phyloP scores from a whole-genome alignment of 352 stramenopile genomes.

The Pythium volutum region DNA sequence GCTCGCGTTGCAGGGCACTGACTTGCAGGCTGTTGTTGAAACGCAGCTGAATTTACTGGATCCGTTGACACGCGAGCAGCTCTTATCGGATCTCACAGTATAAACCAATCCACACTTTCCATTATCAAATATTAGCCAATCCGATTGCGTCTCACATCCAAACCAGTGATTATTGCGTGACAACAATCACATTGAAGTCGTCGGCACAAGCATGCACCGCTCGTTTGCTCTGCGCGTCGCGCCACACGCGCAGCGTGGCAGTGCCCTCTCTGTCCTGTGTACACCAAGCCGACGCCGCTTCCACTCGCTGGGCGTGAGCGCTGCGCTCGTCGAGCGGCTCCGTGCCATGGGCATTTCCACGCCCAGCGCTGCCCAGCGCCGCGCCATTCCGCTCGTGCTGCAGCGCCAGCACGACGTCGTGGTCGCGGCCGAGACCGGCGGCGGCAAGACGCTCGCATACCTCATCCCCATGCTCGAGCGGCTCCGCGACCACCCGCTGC shows the following conservation, averaged over 20 bases:
- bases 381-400: slow-evolving; percentile 59
- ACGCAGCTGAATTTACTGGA: slow-evolving; percentile 5
- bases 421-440: slow-evolving; percentile 93
- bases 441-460: slow-evolving; percentile 96
- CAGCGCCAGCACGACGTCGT: slow-evolving; percentile 73
- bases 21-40: slow-evolving; percentile 7
- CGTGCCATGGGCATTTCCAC: slow-evolving; percentile 30
- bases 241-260: background rate
- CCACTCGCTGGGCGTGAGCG: slow-evolving; percentile 52
- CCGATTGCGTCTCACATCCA: background rate
- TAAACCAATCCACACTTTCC: slow-evolving; percentile 21
- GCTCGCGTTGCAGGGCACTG: slow-evolving; percentile 10
- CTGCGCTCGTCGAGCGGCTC: slow-evolving; percentile 35
- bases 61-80: slow-evolving; percentile 1
- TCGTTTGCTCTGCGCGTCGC: background rate
- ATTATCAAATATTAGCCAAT: slow-evolving; percentile 20
- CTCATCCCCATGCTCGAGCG: slow-evolving; percentile 89
- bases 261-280: background rate
- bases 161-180: background rate
- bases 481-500: slow-evolving; percentile 33
- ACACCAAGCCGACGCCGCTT: slow-evolving; percentile 30
- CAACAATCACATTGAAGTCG: slow-evolving; percentile 12
- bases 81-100: slow-evolving; percentile 13
- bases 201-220: background rate
- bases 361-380: slow-evolving; percentile 50